Base-by-base conservation (phyloP, 2,329 filamentous ascomycete species). In the Aschersonia sp. region DNA sequence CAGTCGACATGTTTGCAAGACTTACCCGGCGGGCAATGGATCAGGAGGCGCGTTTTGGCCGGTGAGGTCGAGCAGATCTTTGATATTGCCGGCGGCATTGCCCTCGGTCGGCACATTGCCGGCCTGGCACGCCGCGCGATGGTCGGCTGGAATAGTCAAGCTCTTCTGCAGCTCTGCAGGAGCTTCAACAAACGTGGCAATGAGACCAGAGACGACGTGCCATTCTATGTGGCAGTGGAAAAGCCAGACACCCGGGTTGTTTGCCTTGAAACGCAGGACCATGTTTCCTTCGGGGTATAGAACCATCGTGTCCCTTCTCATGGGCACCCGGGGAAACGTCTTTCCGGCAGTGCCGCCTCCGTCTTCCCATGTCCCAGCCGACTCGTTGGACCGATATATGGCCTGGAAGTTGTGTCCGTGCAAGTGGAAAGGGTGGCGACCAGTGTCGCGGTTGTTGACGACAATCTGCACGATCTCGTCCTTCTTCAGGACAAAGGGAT, bases 221-320 rank as follows among this genome's bases (percentile, higher is more conserved):
- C 83, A 90, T 58, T 86, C 83, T 47, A 89, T 82, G 59, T 90
- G 85, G 63, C 84, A 89, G 63, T 88, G 84, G 66, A 88, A 84
- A 4, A 84, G 62, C 80, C 80, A 84, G 29, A 84, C 68, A 39
- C 80, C 81, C 9, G 82, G 78, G 53, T 85, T 85, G 56, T 84
- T 72, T 1, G 81, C 77, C 49, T 68, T 66, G 65, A 83, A 83
- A n/a, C 79, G 70, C 29, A 90, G 58, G 9, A 87, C 76, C 30
- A 83, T 73, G 60, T 84, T 79, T 0, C 84, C 83, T 32, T 76
- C 70, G 0, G 81, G 80, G 22, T 72, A 73, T 0, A 87, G 63
- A 1, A 83, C 73, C 0, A 84, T 62, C 0, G 81, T 85, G 51
- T 90, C 85, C 6, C 85, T 69, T 6, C 82, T 68, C 67, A 85